phyloP scores from a whole-genome alignment of 345 rosid species.

The Bruguiera sexangula region DNA sequence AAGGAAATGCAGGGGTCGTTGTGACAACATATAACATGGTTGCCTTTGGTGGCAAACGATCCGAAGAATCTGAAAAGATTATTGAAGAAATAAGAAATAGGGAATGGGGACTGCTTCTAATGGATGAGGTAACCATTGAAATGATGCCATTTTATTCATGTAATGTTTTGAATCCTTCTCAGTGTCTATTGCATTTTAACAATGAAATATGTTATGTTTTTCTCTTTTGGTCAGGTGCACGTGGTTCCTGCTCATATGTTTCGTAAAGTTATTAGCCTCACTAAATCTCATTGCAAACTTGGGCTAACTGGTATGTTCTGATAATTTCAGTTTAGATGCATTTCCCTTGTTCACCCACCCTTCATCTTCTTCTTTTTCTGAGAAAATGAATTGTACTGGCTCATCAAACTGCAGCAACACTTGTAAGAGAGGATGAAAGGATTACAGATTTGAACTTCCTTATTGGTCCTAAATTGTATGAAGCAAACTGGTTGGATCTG shows the following conservation, averaged over 20 bases:
- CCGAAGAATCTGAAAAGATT: slow-evolving; percentile 95
- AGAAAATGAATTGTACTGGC: slow-evolving; percentile 13
- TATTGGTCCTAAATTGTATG: slow-evolving; percentile 94
- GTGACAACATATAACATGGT: slow-evolving; percentile 97
- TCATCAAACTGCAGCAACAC: slow-evolving; percentile 59
- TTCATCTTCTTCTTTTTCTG: slow-evolving; percentile 3
- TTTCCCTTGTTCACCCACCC: background rate
- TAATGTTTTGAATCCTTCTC: background rate
- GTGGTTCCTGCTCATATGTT: slow-evolving; percentile 99
- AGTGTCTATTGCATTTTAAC: background rate
- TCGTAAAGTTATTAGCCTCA: slow-evolving; percentile 91
- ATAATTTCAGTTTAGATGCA: slow-evolving; percentile 4
- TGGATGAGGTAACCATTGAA: slow-evolving; percentile 74
- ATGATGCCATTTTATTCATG: background rate
- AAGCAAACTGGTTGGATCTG: slow-evolving; percentile 98
- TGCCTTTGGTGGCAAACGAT: slow-evolving; percentile 97
- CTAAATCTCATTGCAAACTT: slow-evolving; percentile 99
- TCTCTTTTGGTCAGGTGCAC: slow-evolving; percentile 55
- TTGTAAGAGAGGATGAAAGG: slow-evolving; percentile 99
- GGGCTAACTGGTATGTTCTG: slow-evolving; percentile 79
- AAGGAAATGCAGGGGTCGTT: slow-evolving; percentile 95
- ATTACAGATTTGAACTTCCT: slow-evolving; percentile 98
- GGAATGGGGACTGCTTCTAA: slow-evolving; percentile 96
- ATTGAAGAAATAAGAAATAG: slow-evolving; percentile 95
- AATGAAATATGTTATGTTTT: slow-evolving; percentile 1